These are phyloP conservation scores for Tetrastigma voinierianum DNA, from an alignment of 164 flowering plant species.

Conservation along the genomic window DNA sequence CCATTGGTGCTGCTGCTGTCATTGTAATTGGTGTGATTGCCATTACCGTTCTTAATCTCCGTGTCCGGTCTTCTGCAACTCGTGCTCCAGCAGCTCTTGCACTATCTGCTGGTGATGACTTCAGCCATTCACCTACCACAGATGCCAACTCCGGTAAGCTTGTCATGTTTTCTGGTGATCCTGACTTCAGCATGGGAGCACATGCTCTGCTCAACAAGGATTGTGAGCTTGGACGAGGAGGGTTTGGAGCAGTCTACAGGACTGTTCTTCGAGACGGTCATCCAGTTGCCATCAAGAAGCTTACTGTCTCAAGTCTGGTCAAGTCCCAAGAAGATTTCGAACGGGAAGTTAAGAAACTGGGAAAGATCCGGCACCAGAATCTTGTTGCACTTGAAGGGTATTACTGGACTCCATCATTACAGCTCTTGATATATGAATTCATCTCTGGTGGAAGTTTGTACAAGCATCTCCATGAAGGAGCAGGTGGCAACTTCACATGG, in stretches of 20 bases:
- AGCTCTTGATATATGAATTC: conserved; percentile 83
- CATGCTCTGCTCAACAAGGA: conserved; percentile 86
- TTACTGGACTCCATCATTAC: conserved; percentile 90
- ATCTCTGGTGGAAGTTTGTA: conserved; percentile 72
- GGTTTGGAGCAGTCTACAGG: conserved; percentile 85
- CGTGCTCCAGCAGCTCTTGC: conserved; percentile 56
- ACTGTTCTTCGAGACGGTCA: conserved; percentile 73
- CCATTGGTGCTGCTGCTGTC: conserved; percentile 89
- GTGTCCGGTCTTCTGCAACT: conserved; percentile 58
- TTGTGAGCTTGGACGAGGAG: conserved; percentile 95
- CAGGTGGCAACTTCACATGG: conserved; percentile 55
- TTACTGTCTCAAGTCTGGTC: conserved; percentile 74
- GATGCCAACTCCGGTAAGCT: conserved; percentile 87
- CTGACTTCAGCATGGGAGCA: conserved; percentile 74
- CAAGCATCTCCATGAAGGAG: conserved; percentile 70
- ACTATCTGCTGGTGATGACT: conserved; percentile 67
- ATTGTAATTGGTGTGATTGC: conserved; percentile 84
- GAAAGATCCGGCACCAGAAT: conserved; percentile 67
- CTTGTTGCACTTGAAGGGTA: conserved; percentile 84
- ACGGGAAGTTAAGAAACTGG: conserved; percentile 76
- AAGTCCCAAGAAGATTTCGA: conserved; percentile 91
- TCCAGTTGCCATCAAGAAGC: conserved; percentile 87
- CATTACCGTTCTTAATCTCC: conserved; percentile 81
- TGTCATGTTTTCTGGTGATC: conserved; percentile 88
- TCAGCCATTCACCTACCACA: conserved; percentile 64